Base-by-base conservation (phyloP, 1,284 basidiomycete genomes). In the Mycosarcoma mackinlayi region DNA sequence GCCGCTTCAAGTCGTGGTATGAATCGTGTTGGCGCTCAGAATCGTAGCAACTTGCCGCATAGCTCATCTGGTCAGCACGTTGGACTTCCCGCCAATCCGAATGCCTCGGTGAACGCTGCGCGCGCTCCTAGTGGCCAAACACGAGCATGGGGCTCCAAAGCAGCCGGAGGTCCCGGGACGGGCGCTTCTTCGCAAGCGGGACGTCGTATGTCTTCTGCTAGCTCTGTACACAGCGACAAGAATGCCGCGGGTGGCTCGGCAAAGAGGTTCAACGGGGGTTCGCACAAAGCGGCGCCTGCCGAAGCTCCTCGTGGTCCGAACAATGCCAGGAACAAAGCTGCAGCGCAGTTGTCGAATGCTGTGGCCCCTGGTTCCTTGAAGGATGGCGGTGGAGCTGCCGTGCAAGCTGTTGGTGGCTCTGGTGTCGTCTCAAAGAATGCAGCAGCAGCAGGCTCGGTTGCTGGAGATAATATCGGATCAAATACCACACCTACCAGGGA, bases 221-320 rank as follows among this genome's bases (percentile, higher is more conserved):
- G 65, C 38, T 68, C 65, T 23, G 50, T 54, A 6, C 55, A 55
- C 42, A 61, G 55, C 48, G 59, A 63, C 33, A 68, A 58, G 39
- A 53, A 55, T 10, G 21, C 13, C 3, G 30, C 35, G 39, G 11
- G 35, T 14, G 44, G 49, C 16, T 47, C 55, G 3, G 34, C 35
- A 23, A 59, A 35, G 31, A 63, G 54, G 44, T 23, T 23, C 9
- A 62, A 63, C 3, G 50, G 50, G 44, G 60, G 61, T 42, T 47
- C 68, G 31, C 65, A 72, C 47, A 63, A 65, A 54, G 52, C 50
- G 50, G 55, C 59, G 37, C 70, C 73, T 1, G 39, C 59, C 27
- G 57, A 52, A 41, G 68, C 68, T 30, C 59, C 68, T 7, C 64
- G 59, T 11, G 68, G 68, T n/a, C 62, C 68, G 8, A 57, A 45